These are phyloP conservation scores for Mallotus nudiflorus DNA, from an alignment of 345 rosid species.

Conservation along the genomic window DNA sequence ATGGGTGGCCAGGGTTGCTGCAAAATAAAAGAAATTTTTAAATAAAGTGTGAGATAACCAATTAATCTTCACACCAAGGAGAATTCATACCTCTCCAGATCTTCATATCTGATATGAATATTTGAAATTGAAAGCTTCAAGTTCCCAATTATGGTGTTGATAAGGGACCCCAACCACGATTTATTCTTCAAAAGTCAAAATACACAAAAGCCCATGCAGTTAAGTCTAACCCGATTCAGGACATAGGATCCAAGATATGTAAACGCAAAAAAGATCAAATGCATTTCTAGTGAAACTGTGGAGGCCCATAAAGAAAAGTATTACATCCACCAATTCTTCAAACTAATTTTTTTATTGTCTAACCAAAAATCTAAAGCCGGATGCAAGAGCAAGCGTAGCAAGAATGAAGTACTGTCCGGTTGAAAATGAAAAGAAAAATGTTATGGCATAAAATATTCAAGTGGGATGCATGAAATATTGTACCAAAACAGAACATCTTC, in stretches of 20 bases:
- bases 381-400: neutral
- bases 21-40: slow-evolving; percentile 21
- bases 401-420: neutral
- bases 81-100: slow-evolving; percentile 73
- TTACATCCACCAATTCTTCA: neutral
- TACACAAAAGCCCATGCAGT: slow-evolving; percentile 29
- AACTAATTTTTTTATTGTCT: neutral
- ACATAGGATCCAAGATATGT: neutral
- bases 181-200: slow-evolving; percentile 64
- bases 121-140: slow-evolving; percentile 94
- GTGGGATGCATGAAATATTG: no score
- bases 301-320: neutral
- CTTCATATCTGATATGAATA: slow-evolving; percentile 97
- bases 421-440: neutral
- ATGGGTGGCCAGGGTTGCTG: slow-evolving; percentile 92
- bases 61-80: neutral
- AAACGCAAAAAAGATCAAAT: slow-evolving; percentile 12
- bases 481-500: neutral
- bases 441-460: no score
- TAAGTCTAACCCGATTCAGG: slow-evolving; percentile 13
- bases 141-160: slow-evolving; percentile 93
- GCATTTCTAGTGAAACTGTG: neutral
- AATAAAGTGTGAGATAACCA: neutral
- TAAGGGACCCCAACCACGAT: slow-evolving; percentile 94
- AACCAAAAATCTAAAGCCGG: neutral